These are phyloP conservation scores for Senna tora DNA, from an alignment of 306 rosid genomes.

Conservation along the genomic window DNA sequence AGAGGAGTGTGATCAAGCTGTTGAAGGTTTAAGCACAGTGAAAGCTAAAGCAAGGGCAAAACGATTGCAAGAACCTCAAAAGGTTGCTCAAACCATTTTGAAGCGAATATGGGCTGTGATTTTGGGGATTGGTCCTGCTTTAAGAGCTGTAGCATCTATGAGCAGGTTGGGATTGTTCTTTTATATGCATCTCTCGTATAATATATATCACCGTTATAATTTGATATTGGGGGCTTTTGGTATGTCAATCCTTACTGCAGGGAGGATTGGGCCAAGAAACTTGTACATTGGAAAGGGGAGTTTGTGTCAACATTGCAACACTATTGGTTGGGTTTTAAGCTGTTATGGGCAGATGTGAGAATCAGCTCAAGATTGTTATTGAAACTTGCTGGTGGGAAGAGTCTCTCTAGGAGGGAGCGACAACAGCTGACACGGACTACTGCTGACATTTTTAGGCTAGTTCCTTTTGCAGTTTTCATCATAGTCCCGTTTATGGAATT, in stretches of 20 bases:
- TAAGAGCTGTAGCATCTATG: slow-evolving; percentile 79
- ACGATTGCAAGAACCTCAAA: slow-evolving; percentile 62
- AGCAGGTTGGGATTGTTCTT: slow-evolving; percentile 62
- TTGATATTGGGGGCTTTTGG: slow-evolving; percentile 16
- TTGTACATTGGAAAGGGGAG: slow-evolving; percentile 79
- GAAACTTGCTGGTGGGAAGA: slow-evolving; percentile 93
- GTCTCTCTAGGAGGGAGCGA: slow-evolving; percentile 89
- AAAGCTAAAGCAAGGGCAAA: slow-evolving; percentile 93
- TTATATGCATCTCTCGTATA: not conserved
- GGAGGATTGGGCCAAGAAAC: slow-evolving; percentile 93
- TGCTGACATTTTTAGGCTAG: slow-evolving; percentile 90
- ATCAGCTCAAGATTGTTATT: slow-evolving; percentile 79
- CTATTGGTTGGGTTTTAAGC: slow-evolving; percentile 93
- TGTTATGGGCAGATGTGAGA: slow-evolving; percentile 80
- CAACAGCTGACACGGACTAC: slow-evolving; percentile 92
- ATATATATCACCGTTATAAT: slow-evolving; percentile 1
- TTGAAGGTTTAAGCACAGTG: slow-evolving; percentile 74
- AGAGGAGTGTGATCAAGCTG: slow-evolving; percentile 95
- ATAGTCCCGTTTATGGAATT: slow-evolving; percentile 95
- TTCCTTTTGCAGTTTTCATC: slow-evolving; percentile 84
- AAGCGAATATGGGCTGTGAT: slow-evolving; percentile 57
- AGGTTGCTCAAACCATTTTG: slow-evolving; percentile 44
- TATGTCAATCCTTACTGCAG: slow-evolving; percentile 53
- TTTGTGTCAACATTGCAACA: slow-evolving; percentile 76
- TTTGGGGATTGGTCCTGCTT: slow-evolving; percentile 84